phyloP scores from a whole-genome alignment of 495 filamentous ascomycete species.

The Penicillium manginii region DNA sequence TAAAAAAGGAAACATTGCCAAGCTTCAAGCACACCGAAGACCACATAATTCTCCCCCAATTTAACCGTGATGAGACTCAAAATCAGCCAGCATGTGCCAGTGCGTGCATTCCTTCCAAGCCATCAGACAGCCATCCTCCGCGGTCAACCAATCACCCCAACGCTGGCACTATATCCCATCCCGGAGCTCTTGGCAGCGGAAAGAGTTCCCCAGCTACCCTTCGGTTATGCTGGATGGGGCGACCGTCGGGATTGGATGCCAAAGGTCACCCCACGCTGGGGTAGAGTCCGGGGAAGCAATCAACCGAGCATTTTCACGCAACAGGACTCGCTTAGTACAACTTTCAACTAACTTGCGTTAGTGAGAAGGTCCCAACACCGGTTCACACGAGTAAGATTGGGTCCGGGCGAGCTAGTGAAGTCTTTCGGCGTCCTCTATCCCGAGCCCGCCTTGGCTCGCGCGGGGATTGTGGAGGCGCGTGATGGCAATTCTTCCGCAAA shows the following conservation, averaged over 20 bases:
- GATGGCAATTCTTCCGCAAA: constrained; percentile 19
- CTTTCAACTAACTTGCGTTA: not conserved
- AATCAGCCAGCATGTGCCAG: not conserved
- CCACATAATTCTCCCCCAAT: not conserved
- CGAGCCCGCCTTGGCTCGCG: constrained; percentile 23
- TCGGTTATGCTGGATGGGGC: not conserved
- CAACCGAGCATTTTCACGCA: constrained; percentile 15
- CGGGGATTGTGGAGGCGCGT: constrained; percentile 16
- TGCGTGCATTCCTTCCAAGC: not conserved
- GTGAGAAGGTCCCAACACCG: not conserved
- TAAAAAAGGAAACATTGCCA: constrained; percentile 2
- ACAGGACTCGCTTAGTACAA: not conserved
- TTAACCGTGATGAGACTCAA: not conserved
- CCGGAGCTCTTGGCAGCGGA: constrained; percentile 21
- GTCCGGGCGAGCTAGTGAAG: not conserved
- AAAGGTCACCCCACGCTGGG: constrained; percentile 9
- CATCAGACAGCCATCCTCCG: constrained; percentile 3
- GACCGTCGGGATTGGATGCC: not conserved
- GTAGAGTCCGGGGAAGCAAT: constrained; percentile 27
- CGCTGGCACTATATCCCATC: not conserved
- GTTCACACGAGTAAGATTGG: not conserved
- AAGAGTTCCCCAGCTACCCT: not conserved
- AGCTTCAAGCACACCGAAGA: not conserved
- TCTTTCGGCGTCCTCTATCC: constrained; percentile 16
- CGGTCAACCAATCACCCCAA: constrained; percentile 3